phyloP scores from a whole-genome alignment of 148 eudicot species.

The Heliosperma pusillum region DNA sequence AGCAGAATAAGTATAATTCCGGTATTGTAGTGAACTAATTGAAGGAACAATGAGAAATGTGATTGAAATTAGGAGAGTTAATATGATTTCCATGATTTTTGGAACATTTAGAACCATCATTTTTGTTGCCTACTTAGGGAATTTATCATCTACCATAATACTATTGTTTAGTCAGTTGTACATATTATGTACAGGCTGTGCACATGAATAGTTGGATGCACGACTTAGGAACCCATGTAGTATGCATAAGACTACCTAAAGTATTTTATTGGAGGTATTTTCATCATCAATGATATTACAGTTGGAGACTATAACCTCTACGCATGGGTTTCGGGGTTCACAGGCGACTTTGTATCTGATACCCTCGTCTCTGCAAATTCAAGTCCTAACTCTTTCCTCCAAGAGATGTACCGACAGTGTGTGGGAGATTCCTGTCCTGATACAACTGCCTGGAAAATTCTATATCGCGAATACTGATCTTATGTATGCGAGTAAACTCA shows the following conservation, averaged over 20 bases:
- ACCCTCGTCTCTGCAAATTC: slow-evolving; percentile 30
- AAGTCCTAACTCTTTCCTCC: slow-evolving; percentile 47
- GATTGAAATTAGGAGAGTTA: background rate
- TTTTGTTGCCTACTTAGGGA: background rate
- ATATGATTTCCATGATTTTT: background rate
- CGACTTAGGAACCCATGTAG: slow-evolving; percentile 2
- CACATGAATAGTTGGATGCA: background rate
- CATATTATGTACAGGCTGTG: background rate
- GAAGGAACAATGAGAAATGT: background rate
- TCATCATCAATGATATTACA: slow-evolving; percentile 39
- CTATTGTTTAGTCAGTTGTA: background rate
- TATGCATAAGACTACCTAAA: too few species aligned
- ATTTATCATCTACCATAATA: background rate
- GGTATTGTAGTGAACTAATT: background rate
- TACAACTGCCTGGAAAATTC: slow-evolving; percentile 56
- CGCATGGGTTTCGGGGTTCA: slow-evolving; percentile 56
- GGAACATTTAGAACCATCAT: background rate
- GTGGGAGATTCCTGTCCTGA: slow-evolving; percentile 79
- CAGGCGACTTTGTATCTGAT: slow-evolving; percentile 49
- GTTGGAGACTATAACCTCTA: slow-evolving; percentile 51
- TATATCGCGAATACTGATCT: slow-evolving; percentile 68
- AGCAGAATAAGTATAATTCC: slow-evolving; percentile 14
- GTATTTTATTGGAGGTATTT: too few species aligned
- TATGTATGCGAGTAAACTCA: slow-evolving; percentile 45
- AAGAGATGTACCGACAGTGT: slow-evolving; percentile 60